Base-by-base conservation (phyloP, 164 flowering plant genomes). In the Berberis thunbergii region DNA sequence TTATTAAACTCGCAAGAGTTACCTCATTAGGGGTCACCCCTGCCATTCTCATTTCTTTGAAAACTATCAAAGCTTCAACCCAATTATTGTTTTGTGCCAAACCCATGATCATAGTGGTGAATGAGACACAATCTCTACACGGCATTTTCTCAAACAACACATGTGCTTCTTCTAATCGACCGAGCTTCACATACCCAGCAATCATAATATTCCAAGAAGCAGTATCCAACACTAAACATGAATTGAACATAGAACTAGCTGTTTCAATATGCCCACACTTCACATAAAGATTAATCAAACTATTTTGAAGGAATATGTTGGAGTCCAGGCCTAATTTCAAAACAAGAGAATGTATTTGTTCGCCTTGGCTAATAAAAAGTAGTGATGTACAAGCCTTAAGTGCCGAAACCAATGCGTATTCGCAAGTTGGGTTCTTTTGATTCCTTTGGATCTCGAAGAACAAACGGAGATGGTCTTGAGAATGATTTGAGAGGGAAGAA, bases 71-170 rank as follows among this genome's bases (percentile, higher is more conserved):
- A 1, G 91, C 89, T 43, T 84, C 84, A 39, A 53, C 13, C 75
- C 77, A 77, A 13, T 49, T 59, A 45, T 57, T 75, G 64, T 69
- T 78, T 49, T 79, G 76, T 2, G 80, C 79, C 67, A 82, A 77
- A 6, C 93, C 98, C 87, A 84, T 81, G 11, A 92, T 85, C 85
- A 92, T 85, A 4, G 89, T 81, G 1, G 98, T 92, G 55, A 75
- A 92, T 0, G 96, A 80, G 7, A 92, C 87, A 67, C 88, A 83
- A 55, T 78, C 79, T 77, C 63, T 83, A 0, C n/a, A 57, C 3
- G 85, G 84, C 95, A 86, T 85, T 84, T 42, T 67, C 7, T 74
- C 91, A 73, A 88, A 91, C 90, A 91, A 41, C 1, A 67, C 44
- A 40, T 70, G 64, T 6, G 95, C 98, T 64, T 82, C 78, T 1